phyloP scores from a whole-genome alignment of 441 rosid genomes.

The Bocquillonia castaneifolia region DNA sequence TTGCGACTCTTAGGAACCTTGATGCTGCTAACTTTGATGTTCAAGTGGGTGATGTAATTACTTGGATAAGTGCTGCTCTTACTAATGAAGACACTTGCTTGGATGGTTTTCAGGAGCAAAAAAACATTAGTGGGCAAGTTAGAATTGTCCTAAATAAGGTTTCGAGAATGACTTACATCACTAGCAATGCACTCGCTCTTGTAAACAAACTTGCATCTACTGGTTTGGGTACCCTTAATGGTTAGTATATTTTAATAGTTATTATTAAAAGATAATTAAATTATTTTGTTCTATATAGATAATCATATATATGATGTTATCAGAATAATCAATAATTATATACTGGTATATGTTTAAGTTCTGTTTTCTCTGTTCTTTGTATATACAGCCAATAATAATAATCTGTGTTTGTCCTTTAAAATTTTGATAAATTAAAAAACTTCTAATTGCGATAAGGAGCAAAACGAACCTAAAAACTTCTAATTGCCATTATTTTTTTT shows the following conservation, averaged over 20 bases:
- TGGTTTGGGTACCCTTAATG: slow-evolving; percentile 28
- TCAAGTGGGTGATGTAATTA: slow-evolving; percentile 57
- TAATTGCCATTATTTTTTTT: no score
- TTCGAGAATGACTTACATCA: slow-evolving; percentile 38
- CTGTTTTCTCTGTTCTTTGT: neutral
- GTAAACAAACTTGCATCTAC: slow-evolving; percentile 60
- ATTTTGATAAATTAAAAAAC: no score
- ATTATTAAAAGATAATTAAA: no score
- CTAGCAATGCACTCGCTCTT: slow-evolving; percentile 80
- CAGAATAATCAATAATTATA: no score
- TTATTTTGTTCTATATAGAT: no score
- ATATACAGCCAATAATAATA: no score
- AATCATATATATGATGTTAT: no score
- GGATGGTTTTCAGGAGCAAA: slow-evolving; percentile 57
- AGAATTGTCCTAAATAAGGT: slow-evolving; percentile 39
- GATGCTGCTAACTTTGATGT: slow-evolving; percentile 37
- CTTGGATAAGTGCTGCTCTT: slow-evolving; percentile 70
- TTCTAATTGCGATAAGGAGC: no score
- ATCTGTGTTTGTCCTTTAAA: no score
- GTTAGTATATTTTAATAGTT: slow-evolving; percentile 1
- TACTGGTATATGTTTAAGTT: no score
- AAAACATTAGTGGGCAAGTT: slow-evolving; percentile 22
- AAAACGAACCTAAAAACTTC: no score
- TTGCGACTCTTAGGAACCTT: slow-evolving; percentile 46
- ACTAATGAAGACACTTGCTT: slow-evolving; percentile 70